Evolutionary conservation across 140 eudicot genomes (phyloP), one percentile per base, ranked within the genome.

Genomic region (Erigeron philadelphicus): DNA sequence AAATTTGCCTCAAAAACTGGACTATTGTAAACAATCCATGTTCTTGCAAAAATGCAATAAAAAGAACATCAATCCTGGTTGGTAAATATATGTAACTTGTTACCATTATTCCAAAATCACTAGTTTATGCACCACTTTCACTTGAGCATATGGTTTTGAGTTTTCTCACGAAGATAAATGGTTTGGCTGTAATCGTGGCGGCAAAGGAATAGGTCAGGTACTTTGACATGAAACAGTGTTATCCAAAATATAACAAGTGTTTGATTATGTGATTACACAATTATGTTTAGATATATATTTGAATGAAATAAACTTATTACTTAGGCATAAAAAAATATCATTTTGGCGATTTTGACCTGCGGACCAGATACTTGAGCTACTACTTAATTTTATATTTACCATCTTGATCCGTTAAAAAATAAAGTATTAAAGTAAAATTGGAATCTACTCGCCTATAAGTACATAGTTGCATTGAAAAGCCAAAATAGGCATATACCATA

Each of bases 61-160:
- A 8, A 57, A 44, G 11, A 13, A 13, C 46, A 55, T 43, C 18
- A 57, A 42, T 53, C 47, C 54, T 58, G 45, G 9, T 19, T 71
- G 58, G 31, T 48, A 71, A 44, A 18, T 21, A 56, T 42, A 11
- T 42, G 55, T 57, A 38, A 21, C 57, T 21, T 42, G 55, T 65
- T 21, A 70, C 66, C n/a, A 67, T 54, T 52, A 13, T 50, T 44
- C 53, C 49, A 31, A 31, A 31, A 31, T 31, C 38, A 31, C 38
- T 31, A 31, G 38, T 31, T 31, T 31, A 31, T 31, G 38, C 38
- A 31, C 38, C 38, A 31, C 38, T 2, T 31, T 5, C 38, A 41
- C 75, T n/a, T 17, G 18, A 40, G 38, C 11, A 66, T 21, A 64
- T 18, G 64, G 5, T 17, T 60, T 61, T 35, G 43, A 64, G 54